A percentile compares a stretch with the other conserved stretches of the same genome.
phyloP scores from a whole-genome alignment of 768 basidiomycete species.

The Collybiopsis confluens region DNA sequence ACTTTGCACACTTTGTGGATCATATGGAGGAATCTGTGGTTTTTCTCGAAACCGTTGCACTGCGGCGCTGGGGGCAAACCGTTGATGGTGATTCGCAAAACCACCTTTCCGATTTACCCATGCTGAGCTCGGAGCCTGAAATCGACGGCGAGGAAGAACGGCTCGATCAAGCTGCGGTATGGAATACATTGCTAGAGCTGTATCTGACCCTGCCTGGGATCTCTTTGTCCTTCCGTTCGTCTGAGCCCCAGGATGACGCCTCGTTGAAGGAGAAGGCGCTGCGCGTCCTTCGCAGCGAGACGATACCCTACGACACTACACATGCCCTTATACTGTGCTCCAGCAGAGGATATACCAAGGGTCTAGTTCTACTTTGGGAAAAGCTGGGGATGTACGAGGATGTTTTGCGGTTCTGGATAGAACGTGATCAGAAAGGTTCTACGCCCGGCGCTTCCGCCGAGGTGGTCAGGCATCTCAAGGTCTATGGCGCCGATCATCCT shows the following conservation, averaged over 20 bases:
- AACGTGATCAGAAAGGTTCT: slow-evolving; percentile 37
- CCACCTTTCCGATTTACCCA: slow-evolving; percentile 8
- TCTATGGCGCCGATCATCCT: slow-evolving; percentile 68
- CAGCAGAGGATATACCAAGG: slow-evolving; percentile 73
- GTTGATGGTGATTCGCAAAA: slow-evolving; percentile 33
- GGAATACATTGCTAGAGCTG: slow-evolving; percentile 94
- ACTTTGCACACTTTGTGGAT: slow-evolving; percentile 93
- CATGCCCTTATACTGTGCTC: slow-evolving; percentile 97
- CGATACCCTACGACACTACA: slow-evolving; percentile 77
- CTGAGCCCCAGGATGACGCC: slow-evolving; percentile 25
- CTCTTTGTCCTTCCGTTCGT: slow-evolving; percentile 15
- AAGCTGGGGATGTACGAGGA: slow-evolving; percentile 95
- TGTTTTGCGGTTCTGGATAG: slow-evolving; percentile 91
- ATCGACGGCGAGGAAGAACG: slow-evolving; percentile 42
- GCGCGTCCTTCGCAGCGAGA: slow-evolving; percentile 55
- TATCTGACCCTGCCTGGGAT: slow-evolving; percentile 64
- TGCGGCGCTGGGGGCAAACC: slow-evolving; percentile 73
- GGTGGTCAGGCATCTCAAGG: slow-evolving; percentile 68
- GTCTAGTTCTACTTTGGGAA: slow-evolving; percentile 90
- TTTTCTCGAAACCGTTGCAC: slow-evolving; percentile 86
- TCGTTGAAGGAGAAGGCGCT: slow-evolving; percentile 63
- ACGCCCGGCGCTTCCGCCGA: slow-evolving; percentile 39
- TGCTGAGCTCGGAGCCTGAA: neutral
- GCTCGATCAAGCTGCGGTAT: slow-evolving; percentile 77
- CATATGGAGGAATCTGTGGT: slow-evolving; percentile 77